Percentiles rank a stretch among this genome's conserved stretches.
phyloP scores from a whole-genome alignment of 1,284 basidiomycete genomes.

The Apiotrichum domesticum region DNA sequence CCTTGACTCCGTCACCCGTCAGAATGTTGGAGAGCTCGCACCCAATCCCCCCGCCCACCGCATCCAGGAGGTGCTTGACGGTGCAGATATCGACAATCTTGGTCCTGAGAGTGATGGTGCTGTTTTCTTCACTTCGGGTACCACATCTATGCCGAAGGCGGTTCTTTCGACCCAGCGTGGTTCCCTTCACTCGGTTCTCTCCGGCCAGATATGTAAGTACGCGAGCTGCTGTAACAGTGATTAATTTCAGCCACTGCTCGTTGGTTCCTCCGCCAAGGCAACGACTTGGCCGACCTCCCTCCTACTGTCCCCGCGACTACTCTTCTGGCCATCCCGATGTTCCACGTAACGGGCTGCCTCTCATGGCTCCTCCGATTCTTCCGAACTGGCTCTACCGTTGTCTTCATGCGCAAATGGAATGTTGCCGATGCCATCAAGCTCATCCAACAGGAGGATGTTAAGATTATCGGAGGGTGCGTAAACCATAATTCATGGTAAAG shows the following conservation, averaged over 20 bases:
- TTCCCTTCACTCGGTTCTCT: conserved; percentile 10
- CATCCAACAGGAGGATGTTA: conserved; percentile 29
- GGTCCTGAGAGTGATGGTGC: conserved; percentile 38
- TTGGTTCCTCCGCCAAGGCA: conserved; percentile 4
- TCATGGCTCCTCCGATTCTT: conserved; percentile 35
- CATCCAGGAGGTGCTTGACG: conserved; percentile 4
- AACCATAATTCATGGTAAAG: too few species aligned
- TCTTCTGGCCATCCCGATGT: conserved; percentile 38
- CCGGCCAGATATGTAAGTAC: not conserved
- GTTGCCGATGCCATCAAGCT: conserved; percentile 27
- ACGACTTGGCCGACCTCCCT: not conserved
- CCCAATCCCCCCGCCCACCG: not conserved
- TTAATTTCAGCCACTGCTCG: not conserved
- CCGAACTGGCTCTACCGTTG: conserved; percentile 32
- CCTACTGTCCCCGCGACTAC: not conserved
- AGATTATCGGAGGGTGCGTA: conserved; percentile 31
- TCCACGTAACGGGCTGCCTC: conserved; percentile 42
- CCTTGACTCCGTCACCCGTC: not conserved
- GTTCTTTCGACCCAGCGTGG: conserved; percentile 34
- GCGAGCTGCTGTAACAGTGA: not conserved
- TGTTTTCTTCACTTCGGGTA: conserved; percentile 37
- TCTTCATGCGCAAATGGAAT: conserved; percentile 34
- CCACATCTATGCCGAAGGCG: conserved; percentile 29
- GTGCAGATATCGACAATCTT: conserved; percentile 19
- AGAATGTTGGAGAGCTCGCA: not conserved